A percentile compares a stretch with the other conserved stretches of the same genome.
Conservation (phyloP, 2,329 filamentous ascomycete genomes). For the Pestalotiopsis sp. region DNA sequence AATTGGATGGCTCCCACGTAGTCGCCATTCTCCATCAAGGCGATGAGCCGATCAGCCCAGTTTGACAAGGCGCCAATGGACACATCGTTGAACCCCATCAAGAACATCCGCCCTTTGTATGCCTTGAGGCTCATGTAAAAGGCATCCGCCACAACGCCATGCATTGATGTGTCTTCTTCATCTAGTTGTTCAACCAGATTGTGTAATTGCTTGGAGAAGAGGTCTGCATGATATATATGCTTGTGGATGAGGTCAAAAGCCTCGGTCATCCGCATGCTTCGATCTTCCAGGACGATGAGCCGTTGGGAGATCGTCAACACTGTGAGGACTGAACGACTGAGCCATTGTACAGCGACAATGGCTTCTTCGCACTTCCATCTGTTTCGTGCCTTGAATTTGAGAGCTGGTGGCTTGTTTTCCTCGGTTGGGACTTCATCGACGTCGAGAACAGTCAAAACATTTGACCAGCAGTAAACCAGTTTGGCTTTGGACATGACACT, state of each 20-base stretch:
- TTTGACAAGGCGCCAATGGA: slow-evolving; percentile 92
- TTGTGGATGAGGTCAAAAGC: slow-evolving; percentile 90
- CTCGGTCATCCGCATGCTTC: slow-evolving; percentile 86
- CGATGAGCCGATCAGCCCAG: slow-evolving; percentile 92
- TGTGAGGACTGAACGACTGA: slow-evolving; percentile 88
- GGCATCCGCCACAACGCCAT: slow-evolving; percentile 94
- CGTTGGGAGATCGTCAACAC: slow-evolving; percentile 94
- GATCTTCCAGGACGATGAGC: slow-evolving; percentile 89
- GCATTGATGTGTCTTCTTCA: slow-evolving; percentile 85
- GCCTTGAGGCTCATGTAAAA: slow-evolving; percentile 98
- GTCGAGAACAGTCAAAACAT: slow-evolving; percentile 91
- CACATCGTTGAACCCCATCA: slow-evolving; percentile 92
- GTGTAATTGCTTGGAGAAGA: slow-evolving; percentile 88
- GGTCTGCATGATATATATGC: slow-evolving; percentile 87
- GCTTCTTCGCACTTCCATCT: slow-evolving; percentile 94
- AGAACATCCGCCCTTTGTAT: slow-evolving; percentile 91
- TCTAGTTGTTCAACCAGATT: slow-evolving; percentile 85
- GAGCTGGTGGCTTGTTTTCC: slow-evolving; percentile 74
- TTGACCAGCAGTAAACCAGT: slow-evolving; percentile 97
- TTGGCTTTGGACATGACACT: slow-evolving; percentile 79
- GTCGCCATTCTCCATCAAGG: slow-evolving; percentile 95
- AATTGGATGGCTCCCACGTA: slow-evolving; percentile 90
- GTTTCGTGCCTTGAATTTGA: slow-evolving; percentile 81
- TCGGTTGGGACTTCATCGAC: slow-evolving; percentile 73
- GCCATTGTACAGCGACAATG: slow-evolving; percentile 95